Percentiles rank a stretch among this genome's conserved stretches.
Evolutionary conservation across 495 filamentous ascomycete species (phyloP).

Genomic region (Aspergillus heteromorphus): DNA sequence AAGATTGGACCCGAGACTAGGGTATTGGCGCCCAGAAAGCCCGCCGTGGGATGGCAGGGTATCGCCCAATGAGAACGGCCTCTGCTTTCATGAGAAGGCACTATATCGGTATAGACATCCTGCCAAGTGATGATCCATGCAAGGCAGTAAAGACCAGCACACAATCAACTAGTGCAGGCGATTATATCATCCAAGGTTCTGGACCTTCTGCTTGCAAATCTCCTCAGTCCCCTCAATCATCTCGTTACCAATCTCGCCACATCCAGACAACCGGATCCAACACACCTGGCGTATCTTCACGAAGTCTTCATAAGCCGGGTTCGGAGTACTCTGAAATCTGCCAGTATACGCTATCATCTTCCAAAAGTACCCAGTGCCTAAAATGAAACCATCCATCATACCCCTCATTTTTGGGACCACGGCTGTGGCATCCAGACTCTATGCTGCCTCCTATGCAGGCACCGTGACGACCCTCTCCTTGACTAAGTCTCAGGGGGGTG

Average conservation of each 20-base stretch:
- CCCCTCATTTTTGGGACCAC: conserved; percentile 1
- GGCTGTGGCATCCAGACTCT: conserved; percentile 10
- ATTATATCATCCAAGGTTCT: neutral
- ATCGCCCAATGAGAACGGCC: neutral
- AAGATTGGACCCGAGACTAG: neutral
- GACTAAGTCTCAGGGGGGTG: neutral
- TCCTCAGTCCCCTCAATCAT: neutral
- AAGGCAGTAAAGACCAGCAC: neutral
- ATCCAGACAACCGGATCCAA: neutral
- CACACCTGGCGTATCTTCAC: neutral
- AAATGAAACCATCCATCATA: neutral
- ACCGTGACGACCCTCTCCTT: conserved; percentile 8
- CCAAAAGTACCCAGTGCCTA: neutral
- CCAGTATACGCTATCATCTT: neutral
- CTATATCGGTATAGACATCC: neutral
- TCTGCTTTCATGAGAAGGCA: neutral
- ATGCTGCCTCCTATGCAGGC: conserved; percentile 18
- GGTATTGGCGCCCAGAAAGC: neutral
- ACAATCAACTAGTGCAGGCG: neutral
- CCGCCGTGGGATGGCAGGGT: neutral
- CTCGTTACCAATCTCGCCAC: neutral
- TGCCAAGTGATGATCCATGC: neutral
- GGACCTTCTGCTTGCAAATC: neutral
- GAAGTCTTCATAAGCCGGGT: neutral
- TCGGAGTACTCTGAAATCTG: neutral